These are phyloP conservation scores for Leucoagaricus sp. DNA, from an alignment of 1,284 basidiomycete species.

Conservation along the genomic window DNA sequence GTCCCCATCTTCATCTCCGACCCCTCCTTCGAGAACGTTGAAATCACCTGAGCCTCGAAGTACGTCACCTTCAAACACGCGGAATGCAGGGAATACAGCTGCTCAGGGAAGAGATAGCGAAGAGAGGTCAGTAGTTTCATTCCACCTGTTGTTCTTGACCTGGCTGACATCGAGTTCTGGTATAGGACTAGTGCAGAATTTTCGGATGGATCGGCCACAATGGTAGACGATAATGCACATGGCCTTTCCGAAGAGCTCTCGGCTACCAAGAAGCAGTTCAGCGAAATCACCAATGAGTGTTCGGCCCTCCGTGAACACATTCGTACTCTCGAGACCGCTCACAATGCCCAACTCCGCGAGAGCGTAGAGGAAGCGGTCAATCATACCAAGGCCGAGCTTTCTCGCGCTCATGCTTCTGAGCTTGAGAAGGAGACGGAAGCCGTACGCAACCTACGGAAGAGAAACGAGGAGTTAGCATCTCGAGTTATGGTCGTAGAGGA, in stretches of 20 bases:
- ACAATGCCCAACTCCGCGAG: slow-evolving; percentile 4
- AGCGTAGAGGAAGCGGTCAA: slow-evolving; percentile 6
- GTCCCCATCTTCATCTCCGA: too few species aligned
- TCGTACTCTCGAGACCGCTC: slow-evolving; percentile 2
- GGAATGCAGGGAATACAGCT: not conserved
- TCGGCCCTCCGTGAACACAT: slow-evolving; percentile 7
- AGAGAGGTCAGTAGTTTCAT: not conserved
- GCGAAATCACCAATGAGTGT: slow-evolving; percentile 2
- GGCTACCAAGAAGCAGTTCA: not conserved
- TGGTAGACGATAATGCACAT: not conserved
- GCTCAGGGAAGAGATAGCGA: not conserved
- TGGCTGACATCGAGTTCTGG: not conserved
- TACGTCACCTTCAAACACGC: not conserved
- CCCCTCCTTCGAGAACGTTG: not conserved
- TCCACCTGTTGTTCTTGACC: too few species aligned
- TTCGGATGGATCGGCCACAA: not conserved
- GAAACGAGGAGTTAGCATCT: not conserved
- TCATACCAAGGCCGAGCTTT: not conserved
- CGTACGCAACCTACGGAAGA: not conserved
- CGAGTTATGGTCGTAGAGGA: not conserved
- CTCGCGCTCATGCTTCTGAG: not conserved
- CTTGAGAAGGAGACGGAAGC: not conserved
- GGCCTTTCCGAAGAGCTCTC: not conserved
- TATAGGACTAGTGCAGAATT: not conserved
- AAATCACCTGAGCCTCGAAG: not conserved